Base-by-base conservation (phyloP, 148 eudicot species). In the Rhododendron simsii region DNA sequence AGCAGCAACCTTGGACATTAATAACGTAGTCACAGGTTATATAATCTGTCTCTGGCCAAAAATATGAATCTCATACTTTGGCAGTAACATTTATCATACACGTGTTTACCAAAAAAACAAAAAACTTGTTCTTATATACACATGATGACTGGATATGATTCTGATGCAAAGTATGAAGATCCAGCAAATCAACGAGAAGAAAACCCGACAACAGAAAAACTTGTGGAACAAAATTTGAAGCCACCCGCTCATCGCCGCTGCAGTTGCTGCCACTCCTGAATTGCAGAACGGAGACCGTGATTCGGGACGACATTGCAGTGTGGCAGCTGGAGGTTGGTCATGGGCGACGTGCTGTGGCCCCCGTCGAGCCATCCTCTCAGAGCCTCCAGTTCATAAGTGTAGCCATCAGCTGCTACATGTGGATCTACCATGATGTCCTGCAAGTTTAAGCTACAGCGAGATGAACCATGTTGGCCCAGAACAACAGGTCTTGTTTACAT, bases 341-440 rank as follows among this genome's bases (percentile, higher is more conserved):
- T 92, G 45, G 98, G 98, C 9, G 99, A 97, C 10, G 93, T 91
- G 14, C 93, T 91, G 59, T 93, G 93, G 21, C 96, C 99, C 45
- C 93, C 81, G 47, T 95, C 98, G 5, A 95, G 86, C 98, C 98
- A 97, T 61, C 98, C 98, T 87, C 82, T 91, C 8, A 97, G 20
- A 59, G 96, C 99, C 90, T 94, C 99, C 9, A 93, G 90, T 89
- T 97, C 99, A 35, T 95, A 97, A 0, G 98, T 97, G 69, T 88
- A 94, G 7, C 99, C 98, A 81, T 96, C 99, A 14, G 98, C 93
- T n/a, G 98, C 99, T 50, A 94, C 92, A 23, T 95, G 98, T 8
- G 99, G 99, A 85, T 94, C 98, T 86, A 92, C 90, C 99, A 96
- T 96, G 39, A 94, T 80, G 90, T 95, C 99, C 99, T 95, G 89